Evolutionary conservation across 176 grass and related monocot species (phyloP).

Genomic region (Puccinellia tenuiflora): DNA sequence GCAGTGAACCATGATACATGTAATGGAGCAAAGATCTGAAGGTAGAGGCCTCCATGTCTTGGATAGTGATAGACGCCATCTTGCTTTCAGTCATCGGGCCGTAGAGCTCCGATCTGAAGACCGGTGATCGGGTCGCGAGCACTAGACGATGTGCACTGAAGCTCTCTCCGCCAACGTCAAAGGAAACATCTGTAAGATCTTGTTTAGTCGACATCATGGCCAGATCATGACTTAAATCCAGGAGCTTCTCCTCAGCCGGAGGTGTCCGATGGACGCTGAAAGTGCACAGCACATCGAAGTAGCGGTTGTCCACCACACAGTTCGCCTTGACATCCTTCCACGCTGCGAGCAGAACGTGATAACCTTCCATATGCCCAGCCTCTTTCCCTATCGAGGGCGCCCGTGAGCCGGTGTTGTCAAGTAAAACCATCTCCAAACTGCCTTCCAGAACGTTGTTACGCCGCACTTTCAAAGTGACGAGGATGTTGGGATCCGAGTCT

Average conservation of each 20-base stretch:
- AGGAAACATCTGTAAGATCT: not conserved
- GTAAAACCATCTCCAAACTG: no score
- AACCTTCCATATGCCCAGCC: not conserved
- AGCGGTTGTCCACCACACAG: not conserved
- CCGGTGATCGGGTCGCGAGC: not conserved
- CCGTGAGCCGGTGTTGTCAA: not conserved
- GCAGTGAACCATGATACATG: not conserved
- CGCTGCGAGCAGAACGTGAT: not conserved
- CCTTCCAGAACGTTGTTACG: no score
- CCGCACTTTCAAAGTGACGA: no score
- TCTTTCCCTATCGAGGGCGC: no score
- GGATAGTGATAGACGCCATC: not conserved
- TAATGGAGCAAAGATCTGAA: not conserved
- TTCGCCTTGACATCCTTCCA: not conserved
- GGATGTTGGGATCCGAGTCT: no score
- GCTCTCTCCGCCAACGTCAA: not conserved
- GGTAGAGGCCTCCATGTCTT: not conserved
- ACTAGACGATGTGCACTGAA: not conserved
- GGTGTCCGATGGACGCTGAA: not conserved
- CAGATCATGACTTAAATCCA: not conserved
- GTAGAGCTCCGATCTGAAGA: not conserved
- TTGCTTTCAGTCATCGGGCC: not conserved
- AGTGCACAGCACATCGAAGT: not conserved
- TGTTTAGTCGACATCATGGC: not conserved
- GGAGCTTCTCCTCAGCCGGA: not conserved